These are phyloP conservation scores for Ceriops zippeliana DNA, from an alignment of 345 rosid genomes.

Conservation along the genomic window DNA sequence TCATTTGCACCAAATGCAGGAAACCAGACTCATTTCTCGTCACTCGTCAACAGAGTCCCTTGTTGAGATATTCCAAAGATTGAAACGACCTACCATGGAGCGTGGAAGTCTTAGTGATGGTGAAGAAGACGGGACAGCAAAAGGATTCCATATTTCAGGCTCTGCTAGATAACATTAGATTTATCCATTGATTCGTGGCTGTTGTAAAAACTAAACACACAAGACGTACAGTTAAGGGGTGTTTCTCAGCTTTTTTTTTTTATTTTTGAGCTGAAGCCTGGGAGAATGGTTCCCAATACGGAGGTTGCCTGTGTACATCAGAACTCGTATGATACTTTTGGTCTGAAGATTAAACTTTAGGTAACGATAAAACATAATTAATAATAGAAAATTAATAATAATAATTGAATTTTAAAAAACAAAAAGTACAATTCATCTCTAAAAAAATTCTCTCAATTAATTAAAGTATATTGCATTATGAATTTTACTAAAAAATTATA, in stretches of 20 bases:
- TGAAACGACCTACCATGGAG: constrained; percentile 61
- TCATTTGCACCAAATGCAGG: constrained; percentile 56
- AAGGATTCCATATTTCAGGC: constrained; percentile 20
- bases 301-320: not conserved
- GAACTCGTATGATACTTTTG: not conserved
- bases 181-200: constrained; percentile 7
- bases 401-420: too few relatives aligned
- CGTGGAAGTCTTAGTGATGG: constrained; percentile 37
- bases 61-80: constrained; percentile 84
- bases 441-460: too few relatives aligned
- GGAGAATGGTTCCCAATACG: constrained; percentile 8
- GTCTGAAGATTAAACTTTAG: too few relatives aligned
- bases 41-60: constrained; percentile 55
- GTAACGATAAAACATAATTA: too few relatives aligned
- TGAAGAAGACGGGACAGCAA: constrained; percentile 20
- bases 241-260: not conserved
- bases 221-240: constrained; percentile 25
- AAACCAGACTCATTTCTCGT: constrained; percentile 32
- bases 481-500: too few relatives aligned
- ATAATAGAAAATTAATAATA: too few relatives aligned
- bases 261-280: constrained; percentile 1
- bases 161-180: constrained; percentile 25
- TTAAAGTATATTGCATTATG: too few relatives aligned
- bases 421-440: too few relatives aligned
- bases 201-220: constrained; percentile 14